A percentile compares a stretch with the other conserved stretches of the same genome.
These are phyloP conservation scores for Colletotrichum gloeosporioides DNA, from an alignment of 2,329 filamentous ascomycete species.

Conservation along the genomic window DNA sequence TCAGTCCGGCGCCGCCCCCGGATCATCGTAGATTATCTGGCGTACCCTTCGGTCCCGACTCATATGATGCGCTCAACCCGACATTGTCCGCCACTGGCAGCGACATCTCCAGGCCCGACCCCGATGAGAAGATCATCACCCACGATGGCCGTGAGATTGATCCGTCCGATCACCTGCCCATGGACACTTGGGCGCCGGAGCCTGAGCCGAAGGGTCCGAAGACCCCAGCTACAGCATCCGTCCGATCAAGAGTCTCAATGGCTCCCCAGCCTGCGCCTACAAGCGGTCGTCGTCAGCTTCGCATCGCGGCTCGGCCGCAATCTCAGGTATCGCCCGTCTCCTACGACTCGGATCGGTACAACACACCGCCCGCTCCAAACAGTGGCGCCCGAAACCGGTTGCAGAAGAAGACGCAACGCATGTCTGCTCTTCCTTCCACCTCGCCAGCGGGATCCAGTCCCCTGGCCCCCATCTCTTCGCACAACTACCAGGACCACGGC, in stretches of 20 bases:
- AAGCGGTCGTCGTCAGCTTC: conserved; percentile 56
- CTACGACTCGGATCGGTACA: conserved; percentile 35
- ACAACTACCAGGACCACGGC: conserved; percentile 53
- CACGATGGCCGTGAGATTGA: conserved; percentile 80
- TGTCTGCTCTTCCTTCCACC: conserved; percentile 43
- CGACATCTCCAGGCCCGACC: conserved; percentile 39
- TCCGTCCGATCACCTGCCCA: conserved; percentile 79
- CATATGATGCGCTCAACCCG: conserved; percentile 76
- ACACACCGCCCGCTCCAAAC: conserved; percentile 34
- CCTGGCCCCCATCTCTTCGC: conserved; percentile 57
- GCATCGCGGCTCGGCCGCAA: conserved; percentile 55
- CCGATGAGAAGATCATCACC: conserved; percentile 74
- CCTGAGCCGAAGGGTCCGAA: conserved; percentile 58
- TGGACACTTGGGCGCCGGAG: conserved; percentile 79
- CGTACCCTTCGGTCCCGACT: conserved; percentile 77
- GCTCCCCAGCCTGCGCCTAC: conserved; percentile 57
- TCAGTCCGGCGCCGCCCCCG: conserved; percentile 70
- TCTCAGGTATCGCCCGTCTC: conserved; percentile 43
- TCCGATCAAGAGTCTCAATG: conserved; percentile 45
- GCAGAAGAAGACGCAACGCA: conserved; percentile 65
- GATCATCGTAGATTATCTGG: conserved; percentile 60
- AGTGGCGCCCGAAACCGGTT: conserved; percentile 60
- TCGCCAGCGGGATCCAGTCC: conserved; percentile 50
- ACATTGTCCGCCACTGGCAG: conserved; percentile 34
- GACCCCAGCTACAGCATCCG: conserved; percentile 29